Conservation (phyloP, 169 alveolate genomes). For the Plasmodium berghei region DNA sequence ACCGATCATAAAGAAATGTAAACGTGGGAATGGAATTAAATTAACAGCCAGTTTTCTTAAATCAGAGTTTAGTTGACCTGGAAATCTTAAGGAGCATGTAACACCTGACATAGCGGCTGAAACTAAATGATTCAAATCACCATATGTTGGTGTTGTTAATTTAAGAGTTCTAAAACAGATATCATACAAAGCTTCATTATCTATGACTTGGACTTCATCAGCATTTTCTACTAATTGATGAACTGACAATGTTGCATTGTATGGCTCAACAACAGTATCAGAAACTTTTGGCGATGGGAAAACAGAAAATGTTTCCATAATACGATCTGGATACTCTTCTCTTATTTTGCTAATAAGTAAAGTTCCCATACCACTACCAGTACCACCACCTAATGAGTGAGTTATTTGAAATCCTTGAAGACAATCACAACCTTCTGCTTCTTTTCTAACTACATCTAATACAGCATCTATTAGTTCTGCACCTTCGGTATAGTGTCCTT, state of each 20-base stretch:
- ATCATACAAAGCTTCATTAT: conserved; percentile 98
- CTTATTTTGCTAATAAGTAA: conserved; percentile 96
- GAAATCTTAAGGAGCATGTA: conserved; percentile 97
- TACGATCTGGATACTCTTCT: conserved; percentile 99
- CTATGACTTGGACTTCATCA: conserved; percentile 97
- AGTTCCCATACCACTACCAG: conserved; percentile 99
- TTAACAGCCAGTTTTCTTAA: conserved; percentile 97
- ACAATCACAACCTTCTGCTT: conserved; percentile 99
- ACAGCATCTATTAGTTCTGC: conserved; percentile 99
- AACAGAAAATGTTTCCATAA: conserved; percentile 98
- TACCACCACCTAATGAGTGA: conserved; percentile 99
- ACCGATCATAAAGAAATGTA: conserved; percentile 99
- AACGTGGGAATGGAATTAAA: conserved; percentile 98
- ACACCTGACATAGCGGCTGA: conserved; percentile 98
- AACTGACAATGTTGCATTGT: conserved; percentile 97
- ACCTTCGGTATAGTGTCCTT: conserved; percentile 99
- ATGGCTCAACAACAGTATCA: conserved; percentile 99
- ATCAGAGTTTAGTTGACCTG: conserved; percentile 97
- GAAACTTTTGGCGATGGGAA: conserved; percentile 99
- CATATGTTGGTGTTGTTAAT: conserved; percentile 98
- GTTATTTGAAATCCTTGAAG: conserved; percentile 98
- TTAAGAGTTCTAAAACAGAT: conserved; percentile 99
- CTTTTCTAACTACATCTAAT: conserved; percentile 98
- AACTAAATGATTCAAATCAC: conserved; percentile 98
- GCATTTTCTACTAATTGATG: conserved; percentile 98